These are phyloP conservation scores for Leishmania tarentolae DNA, from an alignment of 208 protist species.

Conservation along the genomic window DNA sequence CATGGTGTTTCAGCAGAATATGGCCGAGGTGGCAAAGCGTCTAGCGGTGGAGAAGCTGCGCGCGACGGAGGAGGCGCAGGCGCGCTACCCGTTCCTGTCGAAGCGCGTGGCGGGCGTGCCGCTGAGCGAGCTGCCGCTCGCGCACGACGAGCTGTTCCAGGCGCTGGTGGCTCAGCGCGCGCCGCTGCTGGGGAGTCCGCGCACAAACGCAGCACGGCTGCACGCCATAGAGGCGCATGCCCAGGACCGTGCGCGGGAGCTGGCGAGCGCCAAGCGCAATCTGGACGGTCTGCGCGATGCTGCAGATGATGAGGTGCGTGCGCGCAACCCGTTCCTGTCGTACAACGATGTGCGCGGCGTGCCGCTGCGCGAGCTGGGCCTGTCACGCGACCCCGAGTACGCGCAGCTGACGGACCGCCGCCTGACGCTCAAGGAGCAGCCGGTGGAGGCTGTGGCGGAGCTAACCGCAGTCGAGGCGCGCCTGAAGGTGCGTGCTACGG, in stretches of 20 bases:
- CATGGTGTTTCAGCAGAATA: background rate
- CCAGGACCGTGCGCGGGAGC: slow-evolving; percentile 18
- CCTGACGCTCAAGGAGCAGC: background rate
- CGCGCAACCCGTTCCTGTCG: slow-evolving; percentile 61
- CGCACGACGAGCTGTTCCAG: slow-evolving; percentile 28
- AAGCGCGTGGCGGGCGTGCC: slow-evolving; percentile 44
- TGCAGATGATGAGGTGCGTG: slow-evolving; percentile 52
- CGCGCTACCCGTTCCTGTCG: slow-evolving; percentile 56
- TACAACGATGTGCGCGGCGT: slow-evolving; percentile 42
- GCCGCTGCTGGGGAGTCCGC: slow-evolving; percentile 22
- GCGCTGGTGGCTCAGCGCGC: slow-evolving; percentile 28
- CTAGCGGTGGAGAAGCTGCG: slow-evolving; percentile 32
- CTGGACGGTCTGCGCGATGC: slow-evolving; percentile 47
- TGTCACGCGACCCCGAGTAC: slow-evolving; percentile 21
- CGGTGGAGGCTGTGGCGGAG: background rate
- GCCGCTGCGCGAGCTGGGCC: slow-evolving; percentile 49
- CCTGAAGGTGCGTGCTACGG: slow-evolving; percentile 1
- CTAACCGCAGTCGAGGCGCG: background rate
- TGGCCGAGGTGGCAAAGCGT: background rate
- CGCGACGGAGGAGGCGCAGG: slow-evolving; percentile 36
- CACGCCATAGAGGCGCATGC: slow-evolving; percentile 25
- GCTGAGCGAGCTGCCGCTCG: slow-evolving; percentile 45
- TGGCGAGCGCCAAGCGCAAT: slow-evolving; percentile 35
- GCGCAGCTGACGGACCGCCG: slow-evolving; percentile 21
- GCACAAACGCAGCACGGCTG: slow-evolving; percentile 19